Evolutionary conservation across 2,329 filamentous ascomycete genomes (phyloP).

Genomic region (Thermothelomyces thermophilus): DNA sequence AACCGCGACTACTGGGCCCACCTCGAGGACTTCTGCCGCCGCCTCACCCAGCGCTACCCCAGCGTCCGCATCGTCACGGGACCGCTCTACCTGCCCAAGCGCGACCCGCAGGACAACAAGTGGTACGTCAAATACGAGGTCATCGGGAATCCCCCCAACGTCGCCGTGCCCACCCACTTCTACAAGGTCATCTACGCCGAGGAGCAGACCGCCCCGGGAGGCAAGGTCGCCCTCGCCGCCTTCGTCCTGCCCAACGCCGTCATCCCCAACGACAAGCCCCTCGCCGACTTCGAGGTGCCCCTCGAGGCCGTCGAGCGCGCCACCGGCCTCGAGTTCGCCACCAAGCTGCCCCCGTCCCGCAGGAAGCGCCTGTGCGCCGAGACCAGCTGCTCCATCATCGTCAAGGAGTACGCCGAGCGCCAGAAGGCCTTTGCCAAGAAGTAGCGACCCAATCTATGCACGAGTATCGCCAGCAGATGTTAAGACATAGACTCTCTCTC

Average conservation of each 20-base stretch:
- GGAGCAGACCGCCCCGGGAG: conserved; percentile 49
- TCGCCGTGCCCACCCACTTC: conserved; percentile 96
- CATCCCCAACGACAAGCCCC: conserved; percentile 80
- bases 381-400: conserved; percentile 72
- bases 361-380: conserved; percentile 80
- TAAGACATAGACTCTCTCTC: no score
- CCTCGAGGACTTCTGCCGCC: conserved; percentile 92
- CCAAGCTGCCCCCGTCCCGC: conserved; percentile 65
- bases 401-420: conserved; percentile 66
- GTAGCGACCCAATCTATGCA: not conserved
- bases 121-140: conserved; percentile 96
- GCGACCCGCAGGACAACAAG: conserved; percentile 76
- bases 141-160: conserved; percentile 85
- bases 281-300: conserved; percentile 91
- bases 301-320: conserved; percentile 88
- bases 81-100: conserved; percentile 83
- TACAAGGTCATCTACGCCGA: conserved; percentile 99
- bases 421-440: conserved; percentile 52
- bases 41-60: conserved; percentile 73
- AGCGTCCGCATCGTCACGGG: conserved; percentile 88
- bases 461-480: not conserved
- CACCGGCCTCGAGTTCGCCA: conserved; percentile 84
- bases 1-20: conserved; percentile 99
- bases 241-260: conserved; percentile 91
- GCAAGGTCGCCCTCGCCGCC: conserved; percentile 80